Evolutionary conservation across 2,329 filamentous ascomycete genomes (phyloP).

Genomic region (Colletotrichum sublineola): DNA sequence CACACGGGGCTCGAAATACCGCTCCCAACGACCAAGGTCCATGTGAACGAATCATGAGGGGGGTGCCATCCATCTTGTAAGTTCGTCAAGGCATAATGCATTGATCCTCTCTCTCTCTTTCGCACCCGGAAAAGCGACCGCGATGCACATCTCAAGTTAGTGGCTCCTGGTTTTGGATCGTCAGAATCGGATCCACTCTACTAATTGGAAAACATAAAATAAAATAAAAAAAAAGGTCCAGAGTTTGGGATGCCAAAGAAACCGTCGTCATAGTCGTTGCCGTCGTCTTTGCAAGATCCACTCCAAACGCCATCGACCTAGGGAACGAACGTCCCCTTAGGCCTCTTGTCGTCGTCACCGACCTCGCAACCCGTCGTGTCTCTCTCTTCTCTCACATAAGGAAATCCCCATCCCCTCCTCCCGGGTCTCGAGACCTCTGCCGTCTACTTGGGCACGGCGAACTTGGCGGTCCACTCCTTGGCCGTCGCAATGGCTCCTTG

Average conservation of each 20-base stretch:
- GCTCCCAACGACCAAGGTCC: too few relatives aligned
- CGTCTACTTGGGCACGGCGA: conserved; percentile 69
- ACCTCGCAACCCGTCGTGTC: not conserved
- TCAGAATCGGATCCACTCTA: conserved; percentile 15
- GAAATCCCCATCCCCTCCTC: not conserved
- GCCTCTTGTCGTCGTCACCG: not conserved
- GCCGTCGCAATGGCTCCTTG: conserved; percentile 92
- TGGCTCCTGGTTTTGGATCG: conserved; percentile 19
- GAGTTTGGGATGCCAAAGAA: not conserved
- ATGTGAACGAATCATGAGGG: not conserved
- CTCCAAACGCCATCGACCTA: conserved; percentile 22
- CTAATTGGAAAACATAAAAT: not conserved
- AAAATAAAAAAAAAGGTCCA: conserved; percentile 14
- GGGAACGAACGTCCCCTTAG: conserved; percentile 3
- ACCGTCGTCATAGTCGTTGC: not conserved
- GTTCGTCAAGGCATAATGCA: conserved; percentile 32
- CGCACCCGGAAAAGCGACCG: conserved; percentile 28
- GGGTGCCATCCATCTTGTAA: conserved; percentile 8
- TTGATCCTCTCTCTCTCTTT: not conserved
- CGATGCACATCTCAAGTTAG: conserved; percentile 26
- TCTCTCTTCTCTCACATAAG: not conserved
- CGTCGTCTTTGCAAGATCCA: conserved; percentile 6
- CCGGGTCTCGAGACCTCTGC: not conserved
- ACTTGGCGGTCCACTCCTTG: conserved; percentile 89
- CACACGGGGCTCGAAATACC: not conserved